Evolutionary conservation across 2,329 filamentous ascomycete species (phyloP), one percentile per base, ranked within the genome.

Genomic region (Sporothrix humicola): DNA sequence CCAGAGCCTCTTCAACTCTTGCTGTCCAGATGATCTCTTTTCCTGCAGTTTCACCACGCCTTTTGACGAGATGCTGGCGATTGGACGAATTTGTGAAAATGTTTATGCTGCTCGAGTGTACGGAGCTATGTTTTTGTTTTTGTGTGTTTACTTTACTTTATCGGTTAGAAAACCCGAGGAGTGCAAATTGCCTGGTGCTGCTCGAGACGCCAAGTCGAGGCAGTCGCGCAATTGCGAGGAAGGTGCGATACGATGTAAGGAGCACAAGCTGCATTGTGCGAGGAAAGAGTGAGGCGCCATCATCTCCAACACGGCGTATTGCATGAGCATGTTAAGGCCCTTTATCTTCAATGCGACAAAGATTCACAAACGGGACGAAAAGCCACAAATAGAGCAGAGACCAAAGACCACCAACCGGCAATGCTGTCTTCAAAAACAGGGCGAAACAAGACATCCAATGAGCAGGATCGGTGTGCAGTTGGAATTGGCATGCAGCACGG

Each of bases 1-100:
- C 52, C 52, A 56, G 31, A 37, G 31, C 31, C 31, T 37, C 31
- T 37, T 37, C 31, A 37, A 2, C 31, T 37, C 31, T 13, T 26
- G 56, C 10, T 37, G 58, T 20, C 31, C 31, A 44, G 8, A 44
- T 20, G n/a, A 15, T 37, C 7, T 15, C 42, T 20, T 65, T 42
- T 46, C 9, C 4, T 26, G 31, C 61, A 26, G 63, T 66, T 66
- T 23, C 63, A 66, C 63, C 4, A 17, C 63, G 61, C 44, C 63
- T 50, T 31, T 50, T 13, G 20, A 15, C 44, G 17, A 50, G 63
- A 48, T 20, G 56, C 26, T 31, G 13, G 56, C 56, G 52, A 59
- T 37, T 37, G 56, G 23, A 10, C 26, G 23, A 31, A 37, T n/a
- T 13, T 31, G 12, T 37, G 31, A 37, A 37, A 37, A 37, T 37